phyloP scores from a whole-genome alignment of 1,284 basidiomycete genomes.

The Apiotrichum akiyoshidainum region DNA sequence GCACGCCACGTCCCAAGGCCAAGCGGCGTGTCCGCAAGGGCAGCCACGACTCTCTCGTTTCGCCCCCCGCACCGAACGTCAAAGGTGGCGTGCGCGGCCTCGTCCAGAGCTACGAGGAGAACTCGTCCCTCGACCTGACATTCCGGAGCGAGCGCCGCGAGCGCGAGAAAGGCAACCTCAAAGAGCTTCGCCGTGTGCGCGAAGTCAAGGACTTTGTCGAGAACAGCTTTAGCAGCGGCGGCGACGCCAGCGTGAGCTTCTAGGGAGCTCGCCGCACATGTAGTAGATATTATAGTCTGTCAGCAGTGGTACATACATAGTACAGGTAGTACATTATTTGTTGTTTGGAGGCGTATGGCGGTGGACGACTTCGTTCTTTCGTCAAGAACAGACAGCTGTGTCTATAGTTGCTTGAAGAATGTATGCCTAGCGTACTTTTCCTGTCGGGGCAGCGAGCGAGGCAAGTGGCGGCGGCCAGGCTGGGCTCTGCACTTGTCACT shows the following conservation, averaged over 20 bases:
- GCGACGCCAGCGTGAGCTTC: background rate
- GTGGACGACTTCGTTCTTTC: no score
- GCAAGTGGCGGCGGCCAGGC: no score
- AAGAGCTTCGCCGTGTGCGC: conserved; percentile 11
- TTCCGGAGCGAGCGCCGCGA: conserved; percentile 13
- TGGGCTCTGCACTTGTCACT: no score
- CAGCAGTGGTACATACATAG: no score
- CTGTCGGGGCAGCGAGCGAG: no score
- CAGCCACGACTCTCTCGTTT: no score
- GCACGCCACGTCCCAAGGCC: conserved; percentile 9
- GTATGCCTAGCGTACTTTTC: no score
- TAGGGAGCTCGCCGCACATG: background rate
- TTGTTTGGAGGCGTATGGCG: no score
- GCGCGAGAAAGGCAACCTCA: conserved; percentile 7
- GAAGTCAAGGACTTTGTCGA: conserved; percentile 5
- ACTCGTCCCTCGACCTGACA: conserved; percentile 8
- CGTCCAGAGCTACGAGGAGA: conserved; percentile 9
- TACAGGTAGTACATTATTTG: no score
- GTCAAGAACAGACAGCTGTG: no score
- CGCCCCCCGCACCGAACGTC: background rate
- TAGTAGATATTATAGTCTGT: background rate
- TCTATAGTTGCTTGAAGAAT: no score
- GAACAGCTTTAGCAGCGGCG: conserved; percentile 4
- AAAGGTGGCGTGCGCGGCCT: conserved; percentile 5
- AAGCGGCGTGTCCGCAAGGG: background rate